These are phyloP conservation scores for Mycena galopus DNA, from an alignment of 768 basidiomycete genomes.

Conservation along the genomic window DNA sequence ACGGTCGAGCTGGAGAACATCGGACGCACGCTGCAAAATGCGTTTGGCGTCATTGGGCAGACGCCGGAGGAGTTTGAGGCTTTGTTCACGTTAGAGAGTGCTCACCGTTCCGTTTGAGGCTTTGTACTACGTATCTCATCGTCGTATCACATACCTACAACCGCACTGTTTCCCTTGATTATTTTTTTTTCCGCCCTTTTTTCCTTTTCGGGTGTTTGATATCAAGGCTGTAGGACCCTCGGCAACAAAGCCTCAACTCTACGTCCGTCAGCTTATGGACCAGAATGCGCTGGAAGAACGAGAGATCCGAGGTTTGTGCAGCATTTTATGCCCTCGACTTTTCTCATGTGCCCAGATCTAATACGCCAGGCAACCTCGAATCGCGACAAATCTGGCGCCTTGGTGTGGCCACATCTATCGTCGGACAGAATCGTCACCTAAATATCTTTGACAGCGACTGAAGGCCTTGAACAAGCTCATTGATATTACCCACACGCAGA, in stretches of 20 bases:
- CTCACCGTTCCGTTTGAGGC: slow-evolving; percentile 40
- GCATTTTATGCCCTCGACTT: not conserved
- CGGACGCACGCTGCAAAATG: slow-evolving; percentile 84
- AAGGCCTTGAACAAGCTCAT: slow-evolving; percentile 67
- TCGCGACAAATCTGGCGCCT: slow-evolving; percentile 51
- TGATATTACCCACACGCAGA: slow-evolving; percentile 61
- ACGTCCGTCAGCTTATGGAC: slow-evolving; percentile 15
- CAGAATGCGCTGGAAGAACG: slow-evolving; percentile 46
- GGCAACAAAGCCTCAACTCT: not conserved
- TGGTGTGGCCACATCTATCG: slow-evolving; percentile 48
- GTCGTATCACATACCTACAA: slow-evolving; percentile 15
- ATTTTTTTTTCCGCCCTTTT: not conserved
- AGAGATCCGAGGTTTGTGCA: slow-evolving; percentile 49
- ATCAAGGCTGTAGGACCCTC: not conserved
- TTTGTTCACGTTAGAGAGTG: slow-evolving; percentile 63
- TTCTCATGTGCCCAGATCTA: slow-evolving; percentile 43
- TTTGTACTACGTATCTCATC: not conserved
- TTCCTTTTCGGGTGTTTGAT: slow-evolving; percentile 12
- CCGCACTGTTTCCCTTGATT: too few relatives aligned
- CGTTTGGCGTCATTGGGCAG: slow-evolving; percentile 94
- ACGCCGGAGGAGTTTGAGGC: slow-evolving; percentile 85
- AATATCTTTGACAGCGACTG: slow-evolving; percentile 55
- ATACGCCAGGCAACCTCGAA: slow-evolving; percentile 60
- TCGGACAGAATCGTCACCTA: slow-evolving; percentile 19
- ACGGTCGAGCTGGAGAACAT: slow-evolving; percentile 89